Evolutionary conservation across 148 eudicot genomes (phyloP).

Genomic region (Suaeda aralocaspica): DNA sequence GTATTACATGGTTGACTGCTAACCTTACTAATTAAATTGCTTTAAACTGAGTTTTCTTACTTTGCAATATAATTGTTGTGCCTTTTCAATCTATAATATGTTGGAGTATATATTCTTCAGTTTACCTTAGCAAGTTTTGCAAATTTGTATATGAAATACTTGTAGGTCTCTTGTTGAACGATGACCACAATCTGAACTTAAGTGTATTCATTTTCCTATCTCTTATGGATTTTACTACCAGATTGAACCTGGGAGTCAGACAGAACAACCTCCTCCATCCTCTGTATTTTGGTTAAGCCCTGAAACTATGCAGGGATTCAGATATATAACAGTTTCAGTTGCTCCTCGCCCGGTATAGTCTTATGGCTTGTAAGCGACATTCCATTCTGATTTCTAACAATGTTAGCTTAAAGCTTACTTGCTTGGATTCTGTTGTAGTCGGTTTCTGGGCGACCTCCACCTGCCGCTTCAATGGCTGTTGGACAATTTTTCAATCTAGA

Average conservation of each 20-base stretch:
- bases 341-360: slow-evolving; percentile 90
- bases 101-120: slow-evolving; percentile 1
- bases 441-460: slow-evolving; percentile 96
- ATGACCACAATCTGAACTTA: not conserved
- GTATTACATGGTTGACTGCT: not conserved
- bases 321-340: slow-evolving; percentile 88
- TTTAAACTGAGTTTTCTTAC: not conserved
- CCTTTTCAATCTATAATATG: not conserved
- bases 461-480: slow-evolving; percentile 96
- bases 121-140: not conserved
- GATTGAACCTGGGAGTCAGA: slow-evolving; percentile 99
- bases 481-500: slow-evolving; percentile 83
- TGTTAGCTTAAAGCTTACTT: slow-evolving; percentile 2
- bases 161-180: not conserved
- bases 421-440: slow-evolving; percentile 43
- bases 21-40: not conserved
- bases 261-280: slow-evolving; percentile 97
- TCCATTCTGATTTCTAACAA: not conserved
- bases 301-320: slow-evolving; percentile 68
- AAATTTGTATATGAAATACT: not conserved
- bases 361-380: not conserved
- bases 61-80: not conserved
- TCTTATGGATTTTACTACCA: slow-evolving; percentile 20
- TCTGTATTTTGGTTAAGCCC: slow-evolving; percentile 81
- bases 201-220: not conserved